A percentile compares a stretch with the other conserved stretches of the same genome.
These are phyloP conservation scores for Solanum infundibuliforme DNA, from an alignment of 257 asterid genomes.

Conservation along the genomic window DNA sequence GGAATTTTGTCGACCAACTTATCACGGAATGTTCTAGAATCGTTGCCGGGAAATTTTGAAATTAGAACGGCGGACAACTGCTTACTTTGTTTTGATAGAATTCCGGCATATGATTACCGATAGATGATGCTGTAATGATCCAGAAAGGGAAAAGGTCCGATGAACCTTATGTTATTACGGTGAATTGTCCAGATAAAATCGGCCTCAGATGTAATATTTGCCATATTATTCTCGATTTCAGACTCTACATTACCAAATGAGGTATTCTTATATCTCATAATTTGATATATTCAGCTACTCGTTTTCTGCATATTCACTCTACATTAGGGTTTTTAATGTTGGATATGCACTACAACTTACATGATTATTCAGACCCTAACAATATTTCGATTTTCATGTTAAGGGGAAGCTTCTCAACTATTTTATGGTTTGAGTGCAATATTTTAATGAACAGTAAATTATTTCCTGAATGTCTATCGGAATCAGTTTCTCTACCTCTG, in stretches of 20 bases:
- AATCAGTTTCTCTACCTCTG: too few relatives aligned
- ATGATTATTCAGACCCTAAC: not conserved
- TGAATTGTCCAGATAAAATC: constrained; percentile 48
- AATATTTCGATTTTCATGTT: not conserved
- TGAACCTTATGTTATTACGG: constrained; percentile 59
- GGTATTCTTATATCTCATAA: constrained; percentile 1
- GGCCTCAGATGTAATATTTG: constrained; percentile 71
- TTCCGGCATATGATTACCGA: constrained; percentile 25
- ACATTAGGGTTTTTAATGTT: not conserved
- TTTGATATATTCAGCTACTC: not conserved
- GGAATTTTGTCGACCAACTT: not conserved
- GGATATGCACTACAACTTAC: not conserved
- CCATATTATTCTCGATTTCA: constrained; percentile 50
- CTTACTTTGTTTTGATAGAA: not conserved
- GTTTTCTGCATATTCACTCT: not conserved
- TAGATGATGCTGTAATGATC: constrained; percentile 59
- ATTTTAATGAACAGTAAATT: not conserved
- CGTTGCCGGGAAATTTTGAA: not conserved
- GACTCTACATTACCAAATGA: constrained; percentile 57
- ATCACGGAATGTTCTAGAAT: not conserved
- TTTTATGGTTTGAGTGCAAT: not conserved
- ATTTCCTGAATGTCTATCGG: not conserved
- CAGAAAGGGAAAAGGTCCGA: constrained; percentile 51
- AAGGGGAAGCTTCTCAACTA: not conserved
- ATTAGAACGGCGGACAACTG: not conserved